These are phyloP conservation scores for Pyrus communis DNA, from an alignment of 306 rosid genomes.

Conservation along the genomic window DNA sequence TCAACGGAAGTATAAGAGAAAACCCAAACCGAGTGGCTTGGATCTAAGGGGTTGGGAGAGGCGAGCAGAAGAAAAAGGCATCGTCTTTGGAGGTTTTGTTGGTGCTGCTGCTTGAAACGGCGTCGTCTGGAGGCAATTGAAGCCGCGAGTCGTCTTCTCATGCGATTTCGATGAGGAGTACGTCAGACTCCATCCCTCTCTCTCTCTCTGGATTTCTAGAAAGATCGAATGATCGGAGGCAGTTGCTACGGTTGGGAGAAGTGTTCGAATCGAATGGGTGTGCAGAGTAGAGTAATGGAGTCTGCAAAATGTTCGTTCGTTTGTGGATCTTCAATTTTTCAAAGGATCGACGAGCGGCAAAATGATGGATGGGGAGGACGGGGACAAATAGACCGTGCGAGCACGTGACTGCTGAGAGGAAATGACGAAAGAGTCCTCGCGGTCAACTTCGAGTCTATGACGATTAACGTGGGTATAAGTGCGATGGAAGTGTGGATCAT, in stretches of 20 bases:
- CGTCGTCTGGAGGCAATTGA: constrained; percentile 16
- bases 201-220: not conserved
- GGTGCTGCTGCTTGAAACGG: not conserved
- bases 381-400: not conserved
- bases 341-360: not conserved
- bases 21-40: constrained; percentile 41
- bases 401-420: not conserved
- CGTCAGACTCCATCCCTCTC: constrained; percentile 31
- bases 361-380: too few species aligned
- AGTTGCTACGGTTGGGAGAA: not conserved
- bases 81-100: not conserved
- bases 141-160: constrained; percentile 73
- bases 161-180: constrained; percentile 60
- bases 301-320: not conserved
- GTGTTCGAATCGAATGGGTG: not conserved
- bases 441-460: not conserved
- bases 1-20: not conserved
- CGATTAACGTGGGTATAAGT: not conserved
- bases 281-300: not conserved
- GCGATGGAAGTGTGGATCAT: too few species aligned
- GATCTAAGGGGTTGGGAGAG: constrained; percentile 56
- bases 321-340: not conserved
- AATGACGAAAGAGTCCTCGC: not conserved
- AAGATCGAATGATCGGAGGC: not conserved
- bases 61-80: constrained; percentile 57